phyloP scores from a whole-genome alignment of 805 yeast species.

The Starmerella ratchasimensis region DNA sequence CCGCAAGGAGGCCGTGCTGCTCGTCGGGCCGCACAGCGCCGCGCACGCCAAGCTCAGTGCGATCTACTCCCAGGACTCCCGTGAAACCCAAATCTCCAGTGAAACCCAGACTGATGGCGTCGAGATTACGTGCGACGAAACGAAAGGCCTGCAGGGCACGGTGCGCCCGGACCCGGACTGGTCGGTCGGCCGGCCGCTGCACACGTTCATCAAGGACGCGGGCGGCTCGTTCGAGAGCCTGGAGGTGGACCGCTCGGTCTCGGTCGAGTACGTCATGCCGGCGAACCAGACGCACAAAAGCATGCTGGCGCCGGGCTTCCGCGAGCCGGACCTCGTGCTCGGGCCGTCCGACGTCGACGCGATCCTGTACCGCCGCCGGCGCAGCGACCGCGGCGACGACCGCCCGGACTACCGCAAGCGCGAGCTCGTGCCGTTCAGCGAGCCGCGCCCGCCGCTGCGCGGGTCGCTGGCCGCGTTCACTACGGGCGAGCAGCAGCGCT shows the following conservation, averaged over 20 bases:
- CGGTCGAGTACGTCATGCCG: slow-evolving; percentile 49
- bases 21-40: slow-evolving; percentile 51
- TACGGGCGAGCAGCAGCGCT: slow-evolving; percentile 5
- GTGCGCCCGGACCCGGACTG: slow-evolving; percentile 25
- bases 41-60: slow-evolving; percentile 31
- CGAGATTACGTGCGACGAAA: slow-evolving; percentile 16
- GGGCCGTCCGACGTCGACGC: slow-evolving; percentile 56
- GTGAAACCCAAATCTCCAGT: too few relatives aligned
- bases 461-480: slow-evolving; percentile 19
- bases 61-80: slow-evolving; percentile 32
- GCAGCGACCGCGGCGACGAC: slow-evolving; percentile 24
- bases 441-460: slow-evolving; percentile 13
- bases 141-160: slow-evolving; percentile 27
- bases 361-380: slow-evolving; percentile 28
- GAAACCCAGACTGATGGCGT: slow-evolving; percentile 14
- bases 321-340: slow-evolving; percentile 46
- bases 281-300: slow-evolving; percentile 49
- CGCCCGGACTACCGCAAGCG: slow-evolving; percentile 20
- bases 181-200: slow-evolving; percentile 27
- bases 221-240: slow-evolving; percentile 33
- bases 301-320: slow-evolving; percentile 69
- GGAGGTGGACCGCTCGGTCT: slow-evolving; percentile 31
- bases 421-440: slow-evolving; percentile 17
- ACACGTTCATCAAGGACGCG: slow-evolving; percentile 30
- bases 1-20: slow-evolving; percentile 52